A percentile compares a stretch with the other conserved stretches of the same genome.
Conservation (phyloP, 106 monocot genomes). For the Agapanthus africanus region DNA sequence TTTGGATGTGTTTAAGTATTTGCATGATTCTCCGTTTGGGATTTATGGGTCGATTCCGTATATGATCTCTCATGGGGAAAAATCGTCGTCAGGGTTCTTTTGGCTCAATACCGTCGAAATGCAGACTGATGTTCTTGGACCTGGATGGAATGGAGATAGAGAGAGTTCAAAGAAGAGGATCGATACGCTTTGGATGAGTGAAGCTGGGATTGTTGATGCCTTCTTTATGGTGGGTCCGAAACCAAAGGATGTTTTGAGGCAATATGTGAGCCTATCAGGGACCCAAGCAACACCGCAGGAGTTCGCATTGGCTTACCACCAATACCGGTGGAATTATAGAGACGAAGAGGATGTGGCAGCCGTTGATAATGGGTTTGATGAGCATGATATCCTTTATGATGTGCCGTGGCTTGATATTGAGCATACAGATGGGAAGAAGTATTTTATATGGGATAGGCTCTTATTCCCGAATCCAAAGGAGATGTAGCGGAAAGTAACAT, state of each 20-base stretch:
- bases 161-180: conserved; percentile 16
- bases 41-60: conserved; percentile 90
- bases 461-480: conserved; percentile 73
- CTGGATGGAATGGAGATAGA: conserved; percentile 56
- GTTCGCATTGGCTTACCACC: conserved; percentile 85
- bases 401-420: conserved; percentile 98
- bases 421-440: conserved; percentile 84
- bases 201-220: conserved; percentile 81
- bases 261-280: conserved; percentile 74
- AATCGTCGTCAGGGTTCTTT: conserved; percentile 70
- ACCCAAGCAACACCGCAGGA: conserved; percentile 73
- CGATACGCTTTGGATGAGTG: conserved; percentile 90
- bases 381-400: conserved; percentile 96
- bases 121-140: conserved; percentile 93
- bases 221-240: conserved; percentile 90
- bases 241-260: conserved; percentile 77
- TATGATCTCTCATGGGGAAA: conserved; percentile 72
- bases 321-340: conserved; percentile 94
- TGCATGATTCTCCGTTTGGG: conserved; percentile 86
- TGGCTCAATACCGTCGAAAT: conserved; percentile 97
- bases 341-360: conserved; percentile 79
- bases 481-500: conserved; percentile 74
- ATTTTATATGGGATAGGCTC: conserved; percentile 85
- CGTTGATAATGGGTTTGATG: conserved; percentile 83
- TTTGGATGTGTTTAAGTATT: conserved; percentile 88